phyloP scores from a whole-genome alignment of 768 basidiomycete species.

The Hebeloma cylindrosporum region DNA sequence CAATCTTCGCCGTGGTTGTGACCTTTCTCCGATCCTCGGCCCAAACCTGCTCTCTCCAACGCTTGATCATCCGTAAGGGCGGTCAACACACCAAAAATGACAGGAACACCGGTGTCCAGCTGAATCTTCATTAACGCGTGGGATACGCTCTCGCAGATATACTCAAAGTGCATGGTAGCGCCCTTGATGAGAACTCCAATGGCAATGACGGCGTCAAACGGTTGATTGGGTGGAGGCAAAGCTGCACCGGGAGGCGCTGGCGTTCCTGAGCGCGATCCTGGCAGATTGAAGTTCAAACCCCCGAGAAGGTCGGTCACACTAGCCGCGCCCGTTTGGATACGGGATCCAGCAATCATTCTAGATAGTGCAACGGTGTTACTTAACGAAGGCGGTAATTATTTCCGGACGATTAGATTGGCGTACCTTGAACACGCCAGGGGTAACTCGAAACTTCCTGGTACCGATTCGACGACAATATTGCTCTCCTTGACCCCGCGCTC shows the following conservation, averaged over 20 bases:
- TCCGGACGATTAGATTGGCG: too few species aligned
- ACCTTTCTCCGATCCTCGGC: slow-evolving; percentile 63
- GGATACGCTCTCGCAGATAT: slow-evolving; percentile 92
- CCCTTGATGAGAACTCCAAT: slow-evolving; percentile 99
- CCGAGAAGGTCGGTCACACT: slow-evolving; percentile 80
- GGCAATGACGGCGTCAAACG: slow-evolving; percentile 95
- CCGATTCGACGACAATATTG: slow-evolving; percentile 89
- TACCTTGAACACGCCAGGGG: slow-evolving; percentile 87
- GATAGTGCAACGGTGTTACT: slow-evolving; percentile 3
- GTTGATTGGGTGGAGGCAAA: slow-evolving; percentile 46
- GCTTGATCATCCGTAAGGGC: slow-evolving; percentile 93
- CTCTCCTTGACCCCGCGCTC: slow-evolving; percentile 82
- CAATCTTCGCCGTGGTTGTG: slow-evolving; percentile 99
- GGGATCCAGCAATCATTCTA: slow-evolving; percentile 89
- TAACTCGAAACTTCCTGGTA: slow-evolving; percentile 95
- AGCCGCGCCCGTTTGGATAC: slow-evolving; percentile 74
- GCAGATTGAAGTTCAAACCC: slow-evolving; percentile 48
- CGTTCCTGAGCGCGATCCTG: slow-evolving; percentile 51
- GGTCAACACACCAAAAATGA: slow-evolving; percentile 96
- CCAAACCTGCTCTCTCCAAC: slow-evolving; percentile 89
- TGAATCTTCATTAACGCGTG: slow-evolving; percentile 95
- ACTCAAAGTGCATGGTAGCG: slow-evolving; percentile 98
- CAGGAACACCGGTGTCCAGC: slow-evolving; percentile 89
- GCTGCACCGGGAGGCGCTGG: slow-evolving; percentile 44
- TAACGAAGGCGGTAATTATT: too few species aligned